phyloP scores from a whole-genome alignment of 306 rosid species.

The Argentina anserina region DNA sequence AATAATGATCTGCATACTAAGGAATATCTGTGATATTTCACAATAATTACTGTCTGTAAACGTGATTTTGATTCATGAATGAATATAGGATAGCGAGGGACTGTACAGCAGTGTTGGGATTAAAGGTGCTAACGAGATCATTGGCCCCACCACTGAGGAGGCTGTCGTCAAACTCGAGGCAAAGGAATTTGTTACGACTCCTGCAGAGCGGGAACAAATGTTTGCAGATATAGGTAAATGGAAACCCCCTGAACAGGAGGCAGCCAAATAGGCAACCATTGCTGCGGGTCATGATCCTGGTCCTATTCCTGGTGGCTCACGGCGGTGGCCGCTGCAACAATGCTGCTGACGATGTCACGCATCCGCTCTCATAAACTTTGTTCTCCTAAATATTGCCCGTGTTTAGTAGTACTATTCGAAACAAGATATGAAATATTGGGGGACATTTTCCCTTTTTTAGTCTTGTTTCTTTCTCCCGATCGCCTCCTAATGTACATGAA shows the following conservation, averaged over 20 bases:
- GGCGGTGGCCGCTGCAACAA: too few species aligned
- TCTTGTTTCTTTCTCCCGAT: not conserved
- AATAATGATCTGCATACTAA: not conserved
- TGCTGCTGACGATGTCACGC: not conserved
- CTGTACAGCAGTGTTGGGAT: constrained; percentile 73
- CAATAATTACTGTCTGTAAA: not conserved
- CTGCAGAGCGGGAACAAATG: too few species aligned
- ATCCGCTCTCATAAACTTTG: not conserved
- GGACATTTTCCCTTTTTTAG: not conserved
- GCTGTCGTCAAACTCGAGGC: constrained; percentile 30
- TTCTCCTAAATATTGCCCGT: not conserved
- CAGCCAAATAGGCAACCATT: too few species aligned
- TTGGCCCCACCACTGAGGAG: constrained; percentile 94
- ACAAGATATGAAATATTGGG: too few species aligned
- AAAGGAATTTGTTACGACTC: too few species aligned
- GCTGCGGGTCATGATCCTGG: too few species aligned
- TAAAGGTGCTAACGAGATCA: constrained; percentile 84
- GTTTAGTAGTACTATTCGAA: too few species aligned
- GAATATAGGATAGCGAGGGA: constrained; percentile 69
- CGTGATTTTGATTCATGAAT: constrained; percentile 3
- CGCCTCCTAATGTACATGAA: too few species aligned
- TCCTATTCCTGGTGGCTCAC: not conserved
- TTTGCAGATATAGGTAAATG: too few species aligned
- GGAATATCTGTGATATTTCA: not conserved
- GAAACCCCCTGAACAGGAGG: too few species aligned